A percentile compares a stretch with the other conserved stretches of the same genome.
Evolutionary conservation across 768 basidiomycete species (phyloP).

Genomic region (Dioszegia crocea): DNA sequence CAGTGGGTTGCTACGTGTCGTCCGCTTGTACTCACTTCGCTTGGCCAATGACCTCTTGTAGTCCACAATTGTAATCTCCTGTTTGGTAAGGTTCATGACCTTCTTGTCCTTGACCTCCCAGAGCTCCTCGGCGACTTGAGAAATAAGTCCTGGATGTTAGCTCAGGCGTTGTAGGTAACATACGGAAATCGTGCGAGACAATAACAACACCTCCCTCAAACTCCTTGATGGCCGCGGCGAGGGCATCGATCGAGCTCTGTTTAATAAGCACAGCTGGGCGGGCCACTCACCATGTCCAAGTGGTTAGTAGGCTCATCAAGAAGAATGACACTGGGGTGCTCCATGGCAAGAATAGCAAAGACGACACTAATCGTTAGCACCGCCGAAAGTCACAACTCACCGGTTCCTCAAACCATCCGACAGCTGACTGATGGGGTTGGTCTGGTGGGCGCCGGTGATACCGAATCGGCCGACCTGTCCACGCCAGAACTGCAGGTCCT

Average conservation of each 20-base stretch:
- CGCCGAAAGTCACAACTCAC: no score
- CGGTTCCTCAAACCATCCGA: constrained; percentile 96
- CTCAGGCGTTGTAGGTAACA: constrained; percentile 42
- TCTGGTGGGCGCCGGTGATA: constrained; percentile 88
- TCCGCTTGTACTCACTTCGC: constrained; percentile 59
- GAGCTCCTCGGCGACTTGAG: constrained; percentile 95
- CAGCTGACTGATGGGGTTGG: constrained; percentile 84
- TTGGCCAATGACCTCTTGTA: constrained; percentile 80
- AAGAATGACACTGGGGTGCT: constrained; percentile 90
- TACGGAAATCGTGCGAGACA: constrained; percentile 99
- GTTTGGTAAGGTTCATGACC: constrained; percentile 84
- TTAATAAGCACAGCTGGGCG: no score
- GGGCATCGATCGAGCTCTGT: constrained; percentile 86
- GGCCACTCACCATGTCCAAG: constrained; percentile 56
- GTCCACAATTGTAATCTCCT: constrained; percentile 83
- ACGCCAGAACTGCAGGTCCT: constrained; percentile 91
- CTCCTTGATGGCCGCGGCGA: constrained; percentile 90
- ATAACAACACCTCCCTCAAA: constrained; percentile 98
- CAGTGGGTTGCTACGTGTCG: not conserved
- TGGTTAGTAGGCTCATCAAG: constrained; percentile 52
- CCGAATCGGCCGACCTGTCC: constrained; percentile 93
- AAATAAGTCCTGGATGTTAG: constrained; percentile 69
- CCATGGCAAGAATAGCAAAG: constrained; percentile 94
- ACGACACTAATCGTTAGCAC: constrained; percentile 62
- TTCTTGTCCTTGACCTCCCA: constrained; percentile 97